Conservation (phyloP, 1,139 yeast genomes). For the Scheffersomyces segobiensis region DNA sequence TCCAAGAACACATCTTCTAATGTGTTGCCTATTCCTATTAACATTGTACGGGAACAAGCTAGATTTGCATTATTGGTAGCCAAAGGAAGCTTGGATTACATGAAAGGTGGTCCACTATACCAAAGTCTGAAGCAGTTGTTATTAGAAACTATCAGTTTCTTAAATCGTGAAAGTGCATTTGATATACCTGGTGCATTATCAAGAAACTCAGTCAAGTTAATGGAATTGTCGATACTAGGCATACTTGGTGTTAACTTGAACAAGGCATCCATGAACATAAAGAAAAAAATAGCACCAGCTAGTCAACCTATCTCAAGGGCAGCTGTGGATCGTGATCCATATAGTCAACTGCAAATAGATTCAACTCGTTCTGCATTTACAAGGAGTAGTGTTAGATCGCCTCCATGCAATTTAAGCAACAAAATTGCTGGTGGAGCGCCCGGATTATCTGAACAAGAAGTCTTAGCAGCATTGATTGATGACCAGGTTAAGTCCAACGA, state of each 20-base stretch:
- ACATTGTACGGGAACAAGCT: conserved; percentile 68
- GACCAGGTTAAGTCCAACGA: neutral
- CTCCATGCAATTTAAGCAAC: conserved; percentile 5
- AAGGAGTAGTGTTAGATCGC: conserved; percentile 5
- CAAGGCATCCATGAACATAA: conserved; percentile 13
- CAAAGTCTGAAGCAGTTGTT: conserved; percentile 65
- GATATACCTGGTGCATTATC: conserved; percentile 65
- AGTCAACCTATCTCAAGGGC: conserved; percentile 23
- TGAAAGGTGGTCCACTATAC: conserved; percentile 79
- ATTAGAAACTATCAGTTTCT: conserved; percentile 46
- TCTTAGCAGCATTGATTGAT: neutral
- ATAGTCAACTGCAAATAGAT: neutral
- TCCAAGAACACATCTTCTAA: conserved; percentile 38
- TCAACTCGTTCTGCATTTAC: neutral
- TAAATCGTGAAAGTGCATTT: conserved; percentile 50
- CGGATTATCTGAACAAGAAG: neutral
- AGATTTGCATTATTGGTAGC: conserved; percentile 71
- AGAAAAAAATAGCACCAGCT: conserved; percentile 18
- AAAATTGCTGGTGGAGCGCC: conserved; percentile 4
- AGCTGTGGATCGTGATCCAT: conserved; percentile 7
- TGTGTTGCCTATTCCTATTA: conserved; percentile 66
- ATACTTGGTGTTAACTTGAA: conserved; percentile 40
- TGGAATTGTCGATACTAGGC: conserved; percentile 60
- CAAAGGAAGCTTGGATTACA: conserved; percentile 77
- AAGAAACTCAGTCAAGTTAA: conserved; percentile 51